Conservation (phyloP, 2,329 filamentous ascomycete genomes). For the Diaporthe citriasiana region DNA sequence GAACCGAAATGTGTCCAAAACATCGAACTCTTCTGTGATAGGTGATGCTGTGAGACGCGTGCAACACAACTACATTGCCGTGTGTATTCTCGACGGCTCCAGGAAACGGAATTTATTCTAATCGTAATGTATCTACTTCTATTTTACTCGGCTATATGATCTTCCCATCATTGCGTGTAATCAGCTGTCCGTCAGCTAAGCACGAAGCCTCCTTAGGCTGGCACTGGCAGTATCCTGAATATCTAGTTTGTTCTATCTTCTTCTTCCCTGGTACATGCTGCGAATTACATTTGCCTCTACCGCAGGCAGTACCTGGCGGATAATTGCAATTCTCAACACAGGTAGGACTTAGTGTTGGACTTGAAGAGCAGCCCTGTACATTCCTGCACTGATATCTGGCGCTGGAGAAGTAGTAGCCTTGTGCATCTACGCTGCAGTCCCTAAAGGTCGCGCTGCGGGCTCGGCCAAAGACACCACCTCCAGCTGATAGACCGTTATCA, state of each 20-base stretch:
- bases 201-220: constrained; percentile 1
- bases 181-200: background rate
- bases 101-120: rapidly evolving
- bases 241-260: background rate
- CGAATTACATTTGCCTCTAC: constrained; percentile 2
- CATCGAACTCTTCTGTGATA: background rate
- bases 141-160: background rate
- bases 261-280: background rate
- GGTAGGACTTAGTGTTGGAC: background rate
- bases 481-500: background rate
- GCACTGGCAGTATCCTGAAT: background rate
- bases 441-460: constrained; percentile 2
- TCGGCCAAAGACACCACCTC: background rate
- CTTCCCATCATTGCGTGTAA: background rate
- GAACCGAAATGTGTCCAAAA: background rate
- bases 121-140: too few relatives aligned
- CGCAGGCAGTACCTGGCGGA: background rate
- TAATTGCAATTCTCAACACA: constrained; percentile 11
- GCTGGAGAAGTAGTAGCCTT: background rate
- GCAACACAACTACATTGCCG: background rate
- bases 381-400: background rate
- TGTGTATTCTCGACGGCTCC: background rate
- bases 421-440: background rate
- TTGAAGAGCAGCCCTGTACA: background rate
- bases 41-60: background rate